Base-by-base conservation (phyloP, 805 yeast genomes). In the Cephaloascus fragrans region DNA sequence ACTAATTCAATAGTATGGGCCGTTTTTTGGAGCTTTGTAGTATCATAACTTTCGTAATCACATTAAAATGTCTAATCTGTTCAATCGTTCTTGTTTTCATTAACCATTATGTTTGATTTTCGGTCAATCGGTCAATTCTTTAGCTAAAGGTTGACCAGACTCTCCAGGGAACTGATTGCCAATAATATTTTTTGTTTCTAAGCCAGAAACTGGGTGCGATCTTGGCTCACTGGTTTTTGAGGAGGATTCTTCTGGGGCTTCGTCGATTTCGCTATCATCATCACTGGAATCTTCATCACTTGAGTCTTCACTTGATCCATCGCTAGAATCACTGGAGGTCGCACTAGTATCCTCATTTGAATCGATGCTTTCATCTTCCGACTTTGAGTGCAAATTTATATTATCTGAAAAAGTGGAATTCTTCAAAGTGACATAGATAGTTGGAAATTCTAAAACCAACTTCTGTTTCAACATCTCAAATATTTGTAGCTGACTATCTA, bases 371-470 rank as follows among this genome's bases (percentile, higher is more conserved):
- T n/a, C n/a, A n/a, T n/a, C n/a, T n/a, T n/a, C n/a, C 33, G 18
- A n/a, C 8, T 9, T 14, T 14, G 33, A 16, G 8, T 9, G 15
- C 15, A 12, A 23, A 9, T 31, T 31, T 6, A 31, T 6, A 45
- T 31, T 19, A 4, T 33, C 18, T 32, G 36, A 26, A 31, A 35
- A 19, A 16, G 19, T 35, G 15, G 36, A 18, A 12, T 41, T 44
- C 18, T 41, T 41, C 4, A 48, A 40, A 1, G 71, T 61, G 1
- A 82, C 63, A 40, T 63, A 68, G 3, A 87, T 62, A 0, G 88
- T 80, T 0, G 96, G 95, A 47, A 73, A 87, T 52, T 87, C 96
- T 28, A 86, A 66, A 0, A 87, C 83, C 0, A 77, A 65, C 40
- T 69, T 67, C 28, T 77, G 76, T 41, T 62, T 60, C n/a, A 87